A percentile compares a stretch with the other conserved stretches of the same genome.
These are phyloP conservation scores for Dendrothele bispora DNA, from an alignment of 768 basidiomycete species.

Conservation along the genomic window DNA sequence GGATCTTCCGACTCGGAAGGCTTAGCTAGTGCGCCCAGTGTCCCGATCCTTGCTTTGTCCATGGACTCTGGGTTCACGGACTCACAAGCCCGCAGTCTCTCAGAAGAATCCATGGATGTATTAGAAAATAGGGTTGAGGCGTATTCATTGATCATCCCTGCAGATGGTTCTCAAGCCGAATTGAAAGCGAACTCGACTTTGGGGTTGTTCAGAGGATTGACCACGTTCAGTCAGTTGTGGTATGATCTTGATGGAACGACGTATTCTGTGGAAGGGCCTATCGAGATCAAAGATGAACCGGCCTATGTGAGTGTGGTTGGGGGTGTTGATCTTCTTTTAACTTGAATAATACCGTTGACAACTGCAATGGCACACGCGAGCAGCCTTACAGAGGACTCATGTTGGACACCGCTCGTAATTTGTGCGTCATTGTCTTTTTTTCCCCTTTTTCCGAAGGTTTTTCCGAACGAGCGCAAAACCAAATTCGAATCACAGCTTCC, in stretches of 20 bases:
- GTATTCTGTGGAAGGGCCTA: constrained; percentile 56
- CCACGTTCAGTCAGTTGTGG: constrained; percentile 76
- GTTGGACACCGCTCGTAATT: constrained; percentile 82
- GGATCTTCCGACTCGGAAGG: constrained; percentile 45
- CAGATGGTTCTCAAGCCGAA: constrained; percentile 50
- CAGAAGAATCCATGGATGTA: constrained; percentile 50
- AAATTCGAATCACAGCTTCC: constrained; percentile 47
- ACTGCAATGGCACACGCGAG: background rate
- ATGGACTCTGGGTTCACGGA: constrained; percentile 29
- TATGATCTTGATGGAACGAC: constrained; percentile 48
- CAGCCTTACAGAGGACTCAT: constrained; percentile 77
- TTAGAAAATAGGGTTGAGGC: constrained; percentile 55
- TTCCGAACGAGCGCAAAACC: constrained; percentile 6
- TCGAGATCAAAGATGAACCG: constrained; percentile 62
- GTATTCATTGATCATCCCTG: constrained; percentile 57
- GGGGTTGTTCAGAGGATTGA: constrained; percentile 69
- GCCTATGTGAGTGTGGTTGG: constrained; percentile 51
- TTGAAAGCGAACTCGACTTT: constrained; percentile 63
- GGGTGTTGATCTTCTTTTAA: background rate
- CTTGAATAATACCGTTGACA: background rate
- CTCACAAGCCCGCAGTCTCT: constrained; percentile 44
- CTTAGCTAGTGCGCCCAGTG: constrained; percentile 37
- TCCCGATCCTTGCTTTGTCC: constrained; percentile 45
- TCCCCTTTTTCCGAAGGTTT: background rate
- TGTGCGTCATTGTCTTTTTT: constrained; percentile 37